Base-by-base conservation (phyloP, 371 early-diverging fungal genomes). In the Circinella umbellata region DNA sequence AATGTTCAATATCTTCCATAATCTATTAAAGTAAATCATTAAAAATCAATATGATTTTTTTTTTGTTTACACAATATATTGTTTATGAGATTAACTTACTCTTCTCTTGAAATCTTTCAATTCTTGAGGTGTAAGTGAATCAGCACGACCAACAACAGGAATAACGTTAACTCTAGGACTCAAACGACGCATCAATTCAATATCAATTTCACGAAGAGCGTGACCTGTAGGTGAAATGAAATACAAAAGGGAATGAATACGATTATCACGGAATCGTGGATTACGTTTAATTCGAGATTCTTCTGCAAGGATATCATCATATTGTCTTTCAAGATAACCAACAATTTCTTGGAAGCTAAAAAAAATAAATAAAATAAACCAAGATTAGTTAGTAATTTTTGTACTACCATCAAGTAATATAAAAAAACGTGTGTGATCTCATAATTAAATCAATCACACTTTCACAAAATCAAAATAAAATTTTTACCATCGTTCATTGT, bases 161-260 rank as follows among this genome's bases (percentile, higher is more conserved):
- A 98, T 97, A 49, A 99, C 90, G 76, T 99, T 99, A 71, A 93
- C 95, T 73, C 96, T 93, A 71, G 91, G 91, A 61, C 96, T 94
- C 63, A 99, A 80, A 3, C 93, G 87, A 73, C 91, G 91, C 97
- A 99, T 98, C 70, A 98, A 86, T 80, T 99, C 98, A 76, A 99
- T 97, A 79, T 99, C 99, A 63, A 98, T 89, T 76, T 99, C 98
- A 62, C 98, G 91, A 67, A 99, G 86, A 89, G 88, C 92, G 86
- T 98, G 99, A 27, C 99, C 99, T 27, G 99, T 97, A 34, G 99
- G 99, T 4, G 94, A 87, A 71, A 99, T 96, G 77, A 98, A 99
- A 84, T 99, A 99, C 42, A 99, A 83, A 20, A 98, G 90, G 5
- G 95, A 96, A 80, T 99, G 99, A 48, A 99, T 93, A 65, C 98